Conservation (phyloP, 257 asterid species). For the Nicotiana benthamiana region DNA sequence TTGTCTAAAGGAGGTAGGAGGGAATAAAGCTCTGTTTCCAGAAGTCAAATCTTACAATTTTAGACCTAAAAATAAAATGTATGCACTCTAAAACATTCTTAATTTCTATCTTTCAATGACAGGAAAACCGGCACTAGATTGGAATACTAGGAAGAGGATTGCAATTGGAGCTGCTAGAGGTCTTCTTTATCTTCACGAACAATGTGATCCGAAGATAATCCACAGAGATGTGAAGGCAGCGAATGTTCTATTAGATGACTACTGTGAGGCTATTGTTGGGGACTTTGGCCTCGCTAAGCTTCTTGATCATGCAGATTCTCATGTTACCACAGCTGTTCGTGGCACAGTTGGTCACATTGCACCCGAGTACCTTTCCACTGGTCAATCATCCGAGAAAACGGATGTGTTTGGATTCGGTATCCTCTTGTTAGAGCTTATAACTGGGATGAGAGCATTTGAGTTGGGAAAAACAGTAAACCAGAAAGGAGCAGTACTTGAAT, state of each 20-base stretch:
- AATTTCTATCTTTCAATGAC: not conserved
- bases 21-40: not conserved
- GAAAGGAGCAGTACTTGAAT: slow-evolving; percentile 88
- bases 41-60: not conserved
- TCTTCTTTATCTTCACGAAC: slow-evolving; percentile 83
- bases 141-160: slow-evolving; percentile 76
- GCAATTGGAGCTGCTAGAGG: slow-evolving; percentile 97
- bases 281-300: slow-evolving; percentile 96
- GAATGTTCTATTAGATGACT: slow-evolving; percentile 73
- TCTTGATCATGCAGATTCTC: slow-evolving; percentile 89
- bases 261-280: slow-evolving; percentile 79
- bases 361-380: slow-evolving; percentile 90
- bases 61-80: not conserved
- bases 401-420: slow-evolving; percentile 97
- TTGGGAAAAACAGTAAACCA: slow-evolving; percentile 71
- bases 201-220: slow-evolving; percentile 96
- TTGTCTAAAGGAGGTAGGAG: no score
- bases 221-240: slow-evolving; percentile 98
- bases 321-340: slow-evolving; percentile 94
- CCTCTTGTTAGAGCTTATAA: slow-evolving; percentile 78
- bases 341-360: slow-evolving; percentile 99
- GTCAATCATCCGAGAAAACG: slow-evolving; percentile 93
- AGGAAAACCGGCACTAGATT: slow-evolving; percentile 78
- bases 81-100: not conserved
- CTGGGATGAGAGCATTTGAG: slow-evolving; percentile 91